A percentile compares a stretch with the other conserved stretches of the same genome.
Conservation (phyloP, 1,284 basidiomycete species). For the Ustilago vetiveriae region DNA sequence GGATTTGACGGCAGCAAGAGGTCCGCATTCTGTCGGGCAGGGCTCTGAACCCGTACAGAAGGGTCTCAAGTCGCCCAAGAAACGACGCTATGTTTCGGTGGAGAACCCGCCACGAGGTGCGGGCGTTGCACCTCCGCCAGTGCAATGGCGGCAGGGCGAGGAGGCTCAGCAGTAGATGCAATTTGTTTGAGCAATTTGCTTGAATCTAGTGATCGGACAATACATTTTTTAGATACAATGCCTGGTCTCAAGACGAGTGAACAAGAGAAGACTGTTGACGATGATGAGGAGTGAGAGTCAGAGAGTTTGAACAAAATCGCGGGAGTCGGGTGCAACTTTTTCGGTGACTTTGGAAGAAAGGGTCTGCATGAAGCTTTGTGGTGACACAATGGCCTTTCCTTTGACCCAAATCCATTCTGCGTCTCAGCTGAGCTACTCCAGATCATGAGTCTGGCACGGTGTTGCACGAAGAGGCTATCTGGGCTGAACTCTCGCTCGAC, state of each 20-base stretch:
- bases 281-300: no score
- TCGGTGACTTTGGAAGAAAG: conserved; percentile 10
- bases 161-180: conserved; percentile 2
- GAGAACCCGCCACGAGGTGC: conserved; percentile 44
- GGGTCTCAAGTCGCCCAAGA: conserved; percentile 12
- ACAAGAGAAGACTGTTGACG: no score
- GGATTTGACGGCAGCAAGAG: not conserved
- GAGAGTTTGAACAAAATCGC: conserved; percentile 16
- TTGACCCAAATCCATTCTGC: no score
- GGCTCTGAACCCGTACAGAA: not conserved
- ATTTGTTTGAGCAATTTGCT: no score
- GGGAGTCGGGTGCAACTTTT: conserved; percentile 34
- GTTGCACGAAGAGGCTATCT: not conserved
- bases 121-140: conserved; percentile 26
- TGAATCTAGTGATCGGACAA: no score
- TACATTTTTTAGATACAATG: no score
- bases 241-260: no score
- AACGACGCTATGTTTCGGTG: conserved; percentile 25
- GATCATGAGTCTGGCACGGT: conserved; percentile 12
- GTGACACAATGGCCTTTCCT: no score
- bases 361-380: not conserved
- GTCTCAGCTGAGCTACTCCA: no score
- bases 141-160: conserved; percentile 33
- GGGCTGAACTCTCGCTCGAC: not conserved
- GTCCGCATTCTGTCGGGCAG: conserved; percentile 21